Percentiles rank a stretch among this genome's conserved stretches.
Conservation (phyloP, 2,329 filamentous ascomycete species). For the Penicillium nordicum region DNA sequence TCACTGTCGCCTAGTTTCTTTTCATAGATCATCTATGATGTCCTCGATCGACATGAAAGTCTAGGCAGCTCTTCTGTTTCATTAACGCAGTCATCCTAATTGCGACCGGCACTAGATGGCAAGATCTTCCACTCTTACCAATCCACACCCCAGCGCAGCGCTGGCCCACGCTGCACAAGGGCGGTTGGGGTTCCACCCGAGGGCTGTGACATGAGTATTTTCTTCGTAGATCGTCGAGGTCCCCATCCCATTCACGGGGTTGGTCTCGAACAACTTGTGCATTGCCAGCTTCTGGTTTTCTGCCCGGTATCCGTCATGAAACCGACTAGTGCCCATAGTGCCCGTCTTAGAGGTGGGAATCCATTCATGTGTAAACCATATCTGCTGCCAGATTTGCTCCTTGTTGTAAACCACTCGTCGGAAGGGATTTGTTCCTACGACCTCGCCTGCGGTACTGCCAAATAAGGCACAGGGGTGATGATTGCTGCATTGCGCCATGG, state of each 20-base stretch:
- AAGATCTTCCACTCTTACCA: conserved; percentile 65
- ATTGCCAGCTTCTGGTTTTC: conserved; percentile 35
- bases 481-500: conserved; percentile 34
- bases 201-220: conserved; percentile 58
- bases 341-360: conserved; percentile 24
- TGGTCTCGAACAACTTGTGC: conserved; percentile 30
- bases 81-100: conserved; percentile 6
- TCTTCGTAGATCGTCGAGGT: conserved; percentile 57
- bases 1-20: conserved; percentile 23
- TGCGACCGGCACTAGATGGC: conserved; percentile 37
- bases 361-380: conserved; percentile 60
- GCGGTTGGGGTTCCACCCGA: conserved; percentile 67
- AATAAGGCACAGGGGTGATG: conserved; percentile 54
- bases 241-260: conserved; percentile 31
- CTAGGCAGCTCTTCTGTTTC: conserved; percentile 1
- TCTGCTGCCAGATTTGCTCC: conserved; percentile 51
- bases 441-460: conserved; percentile 52
- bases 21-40: conserved; percentile 18
- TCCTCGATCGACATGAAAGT: not conserved
- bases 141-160: conserved; percentile 62
- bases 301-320: conserved; percentile 45
- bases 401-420: conserved; percentile 51
- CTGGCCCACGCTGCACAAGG: conserved; percentile 66
- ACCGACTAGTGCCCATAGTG: conserved; percentile 39
- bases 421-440: conserved; percentile 52